Evolutionary conservation across 108 stramenopile species (phyloP), one percentile per base, ranked within the genome.

Genomic region (Fistulifera pelliculosa): DNA sequence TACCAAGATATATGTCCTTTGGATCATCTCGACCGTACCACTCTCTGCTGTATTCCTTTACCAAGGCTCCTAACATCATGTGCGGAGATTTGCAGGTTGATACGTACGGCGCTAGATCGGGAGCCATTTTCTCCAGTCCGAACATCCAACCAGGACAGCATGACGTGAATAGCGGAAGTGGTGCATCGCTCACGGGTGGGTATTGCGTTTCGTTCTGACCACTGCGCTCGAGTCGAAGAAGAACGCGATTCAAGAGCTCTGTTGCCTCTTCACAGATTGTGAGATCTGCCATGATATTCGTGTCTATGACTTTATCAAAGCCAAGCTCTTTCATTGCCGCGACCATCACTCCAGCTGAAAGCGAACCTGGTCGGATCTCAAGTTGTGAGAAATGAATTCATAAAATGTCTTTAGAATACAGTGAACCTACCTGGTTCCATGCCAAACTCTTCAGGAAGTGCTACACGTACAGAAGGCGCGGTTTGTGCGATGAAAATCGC

Each of bases 91-190:
- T 70, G 11, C 64, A 62, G 16, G 69, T 74, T 15, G 62, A 64
- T 16, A 78, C 41, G 49, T 74, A 69, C 11, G 77, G 74, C 28
- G 74, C 68, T 7, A 78, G 58, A 21, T 78, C 69, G 13, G 77
- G 77, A 28, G 58, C 41, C 49, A 60, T 48, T 15, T 66, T 54
- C 31, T 74, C 69, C 8, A 78, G 66, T 19, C 56, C 58, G 41
- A 74, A 74, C 35, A 78, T 71, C 77, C 77, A 78, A 4, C 77
- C 77, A 19, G 77, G 77, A 40, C 77, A 78, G 27, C 77, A 78
- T 8, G 67, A 69, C 24, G 71, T 72, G 47, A 72, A 72, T 8
- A 21, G 44, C 19, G 21, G 19, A 45, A 45, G 44, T 21, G 14
- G 63, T 64, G 31, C 56, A 56, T 45, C 17, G 19, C 5, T 21